These are phyloP conservation scores for Arthrobotrys sinensis DNA, from an alignment of 2,329 filamentous ascomycete species.

Conservation along the genomic window DNA sequence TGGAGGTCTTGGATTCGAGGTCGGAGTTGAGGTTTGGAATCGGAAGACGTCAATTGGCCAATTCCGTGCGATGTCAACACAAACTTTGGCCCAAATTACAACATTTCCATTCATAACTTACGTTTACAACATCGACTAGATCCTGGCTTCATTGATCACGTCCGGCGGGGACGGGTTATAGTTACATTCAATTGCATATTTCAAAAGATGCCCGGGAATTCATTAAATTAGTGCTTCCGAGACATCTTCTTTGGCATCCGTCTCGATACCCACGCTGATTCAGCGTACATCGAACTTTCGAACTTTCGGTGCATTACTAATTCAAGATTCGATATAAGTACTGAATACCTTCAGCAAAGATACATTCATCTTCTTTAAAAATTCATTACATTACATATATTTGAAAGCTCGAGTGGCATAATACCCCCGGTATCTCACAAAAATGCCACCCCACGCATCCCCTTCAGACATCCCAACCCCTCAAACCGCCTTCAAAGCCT, in stretches of 20 bases:
- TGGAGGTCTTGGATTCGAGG: conserved; percentile 8
- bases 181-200: too few species aligned
- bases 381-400: too few species aligned
- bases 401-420: neutral
- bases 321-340: conserved; percentile 25
- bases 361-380: too few species aligned
- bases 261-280: conserved; percentile 7
- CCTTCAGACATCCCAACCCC: conserved; percentile 37
- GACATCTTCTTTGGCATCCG: neutral
- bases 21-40: conserved; percentile 35
- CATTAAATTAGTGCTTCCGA: neutral
- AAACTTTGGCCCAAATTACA: conserved; percentile 43
- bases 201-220: too few species aligned
- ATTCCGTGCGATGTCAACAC: conserved; percentile 33
- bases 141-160: neutral
- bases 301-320: conserved; percentile 24
- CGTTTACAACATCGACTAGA: neutral
- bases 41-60: conserved; percentile 43
- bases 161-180: too few species aligned
- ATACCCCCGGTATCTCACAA: conserved; percentile 58
- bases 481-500: conserved; percentile 63
- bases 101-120: conserved; percentile 5
- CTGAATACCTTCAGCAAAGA: too few species aligned
- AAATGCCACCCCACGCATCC: conserved; percentile 42
- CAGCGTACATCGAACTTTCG: neutral